phyloP scores from a whole-genome alignment of 768 basidiomycete species.

The Phanerochaete carnosa region DNA sequence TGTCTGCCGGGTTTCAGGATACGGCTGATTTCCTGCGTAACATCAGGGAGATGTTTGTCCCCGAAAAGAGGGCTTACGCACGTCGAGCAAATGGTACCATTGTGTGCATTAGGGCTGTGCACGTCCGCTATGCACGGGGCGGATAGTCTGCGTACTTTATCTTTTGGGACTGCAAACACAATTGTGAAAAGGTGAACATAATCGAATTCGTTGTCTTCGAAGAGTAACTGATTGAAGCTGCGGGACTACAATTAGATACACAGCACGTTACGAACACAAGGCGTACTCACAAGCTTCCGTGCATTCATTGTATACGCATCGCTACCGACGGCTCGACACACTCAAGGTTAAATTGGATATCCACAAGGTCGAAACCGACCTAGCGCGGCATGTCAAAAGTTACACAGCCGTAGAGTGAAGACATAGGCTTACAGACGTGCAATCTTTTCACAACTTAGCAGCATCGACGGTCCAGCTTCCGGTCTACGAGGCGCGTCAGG shows the following conservation, averaged over 20 bases:
- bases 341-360: slow-evolving; percentile 60
- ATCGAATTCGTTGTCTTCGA: slow-evolving; percentile 81
- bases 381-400: no score
- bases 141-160: slow-evolving; percentile 43
- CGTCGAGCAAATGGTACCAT: slow-evolving; percentile 71
- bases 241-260: background rate
- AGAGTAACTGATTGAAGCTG: slow-evolving; percentile 44
- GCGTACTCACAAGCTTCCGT: slow-evolving; percentile 70
- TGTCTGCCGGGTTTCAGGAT: slow-evolving; percentile 50
- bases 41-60: background rate
- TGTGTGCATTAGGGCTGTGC: slow-evolving; percentile 22
- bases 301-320: slow-evolving; percentile 62
- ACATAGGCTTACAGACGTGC: slow-evolving; percentile 47
- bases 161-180: slow-evolving; percentile 59
- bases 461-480: slow-evolving; percentile 72
- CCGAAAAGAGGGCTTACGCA: slow-evolving; percentile 21
- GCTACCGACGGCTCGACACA: slow-evolving; percentile 49
- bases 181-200: slow-evolving; percentile 55
- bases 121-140: background rate
- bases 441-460: slow-evolving; percentile 66
- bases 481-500: slow-evolving; percentile 33
- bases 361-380: slow-evolving; percentile 79
- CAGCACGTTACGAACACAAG: slow-evolving; percentile 17
- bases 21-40: background rate
- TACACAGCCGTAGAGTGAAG: background rate